These are phyloP conservation scores for Colletotrichum sp. DNA, from an alignment of 2,329 filamentous ascomycete species.

Conservation along the genomic window DNA sequence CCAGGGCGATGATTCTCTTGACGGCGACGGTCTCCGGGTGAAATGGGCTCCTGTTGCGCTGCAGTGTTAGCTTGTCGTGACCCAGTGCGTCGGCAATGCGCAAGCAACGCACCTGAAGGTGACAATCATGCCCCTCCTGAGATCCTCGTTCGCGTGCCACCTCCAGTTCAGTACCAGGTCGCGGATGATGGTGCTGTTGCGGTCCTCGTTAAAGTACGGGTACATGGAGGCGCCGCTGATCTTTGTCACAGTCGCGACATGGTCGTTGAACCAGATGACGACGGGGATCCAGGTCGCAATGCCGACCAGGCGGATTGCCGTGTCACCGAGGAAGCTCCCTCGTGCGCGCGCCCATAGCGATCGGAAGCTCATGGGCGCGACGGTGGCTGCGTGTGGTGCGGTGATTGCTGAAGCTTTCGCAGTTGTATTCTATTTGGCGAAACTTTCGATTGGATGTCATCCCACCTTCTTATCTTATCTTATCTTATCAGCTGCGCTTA, in stretches of 20 bases:
- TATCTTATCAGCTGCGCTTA: slow-evolving; percentile 3
- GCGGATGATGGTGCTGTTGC: slow-evolving; percentile 56
- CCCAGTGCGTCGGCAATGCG: not conserved
- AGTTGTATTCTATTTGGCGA: not conserved
- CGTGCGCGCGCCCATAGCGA: slow-evolving; percentile 18
- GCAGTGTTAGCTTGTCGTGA: not conserved
- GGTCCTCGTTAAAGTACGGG: slow-evolving; percentile 74
- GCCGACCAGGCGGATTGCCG: slow-evolving; percentile 37
- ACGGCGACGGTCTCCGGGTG: slow-evolving; percentile 74
- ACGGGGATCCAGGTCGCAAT: slow-evolving; percentile 68
- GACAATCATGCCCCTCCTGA: slow-evolving; percentile 77
- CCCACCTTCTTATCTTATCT: not conserved
- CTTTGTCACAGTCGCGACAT: slow-evolving; percentile 62
- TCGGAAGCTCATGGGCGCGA: slow-evolving; percentile 17
- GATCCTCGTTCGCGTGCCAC: slow-evolving; percentile 58
- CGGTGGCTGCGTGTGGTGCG: not conserved
- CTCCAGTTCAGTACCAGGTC: slow-evolving; percentile 67
- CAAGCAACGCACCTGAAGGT: slow-evolving; percentile 63
- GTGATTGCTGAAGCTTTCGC: not conserved
- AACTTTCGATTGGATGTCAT: slow-evolving; percentile 1
- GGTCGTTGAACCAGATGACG: slow-evolving; percentile 64
- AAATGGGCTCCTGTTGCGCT: slow-evolving; percentile 65
- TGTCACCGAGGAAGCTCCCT: slow-evolving; percentile 32
- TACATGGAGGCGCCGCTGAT: slow-evolving; percentile 76
- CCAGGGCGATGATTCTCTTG: slow-evolving; percentile 83